Evolutionary conservation across 1,284 basidiomycete species (phyloP).

Genomic region (Trichosporon sp.): DNA sequence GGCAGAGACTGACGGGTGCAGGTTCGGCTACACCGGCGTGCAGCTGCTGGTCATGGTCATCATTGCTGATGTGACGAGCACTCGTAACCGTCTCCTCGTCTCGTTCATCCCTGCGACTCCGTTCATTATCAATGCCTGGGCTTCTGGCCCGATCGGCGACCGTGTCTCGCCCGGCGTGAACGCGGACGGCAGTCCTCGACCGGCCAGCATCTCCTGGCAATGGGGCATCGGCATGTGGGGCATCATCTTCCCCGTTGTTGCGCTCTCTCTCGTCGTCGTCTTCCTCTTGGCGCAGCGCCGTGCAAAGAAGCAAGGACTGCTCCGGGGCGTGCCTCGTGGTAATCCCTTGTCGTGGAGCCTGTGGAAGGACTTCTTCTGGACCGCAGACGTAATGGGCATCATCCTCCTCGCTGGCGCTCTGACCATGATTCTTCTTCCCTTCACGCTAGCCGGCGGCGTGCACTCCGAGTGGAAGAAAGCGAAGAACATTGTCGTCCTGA

Average conservation of each 20-base stretch:
- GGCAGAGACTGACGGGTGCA: neutral
- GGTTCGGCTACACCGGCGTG: neutral
- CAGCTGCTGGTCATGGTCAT: slow-evolving; percentile 43
- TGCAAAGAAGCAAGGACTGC: slow-evolving; percentile 19
- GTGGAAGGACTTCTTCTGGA: slow-evolving; percentile 46
- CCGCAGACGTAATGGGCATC: slow-evolving; percentile 45
- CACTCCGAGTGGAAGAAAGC: slow-evolving; percentile 33
- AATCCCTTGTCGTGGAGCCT: slow-evolving; percentile 18
- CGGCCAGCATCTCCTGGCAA: slow-evolving; percentile 38
- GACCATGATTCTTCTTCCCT: slow-evolving; percentile 39
- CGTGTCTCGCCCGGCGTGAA: neutral
- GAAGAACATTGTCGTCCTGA: slow-evolving; percentile 44
- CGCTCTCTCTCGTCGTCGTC: slow-evolving; percentile 39
- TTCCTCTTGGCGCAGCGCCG: slow-evolving; percentile 37
- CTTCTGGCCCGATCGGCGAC: slow-evolving; percentile 17
- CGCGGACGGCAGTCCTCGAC: neutral
- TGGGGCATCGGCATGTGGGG: slow-evolving; percentile 50
- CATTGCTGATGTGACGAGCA: slow-evolving; percentile 48
- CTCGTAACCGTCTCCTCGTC: slow-evolving; percentile 48
- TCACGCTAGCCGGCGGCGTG: slow-evolving; percentile 43
- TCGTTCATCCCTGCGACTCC: slow-evolving; percentile 49
- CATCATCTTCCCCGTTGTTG: slow-evolving; percentile 47
- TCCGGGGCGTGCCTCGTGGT: slow-evolving; percentile 34
- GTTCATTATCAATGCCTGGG: slow-evolving; percentile 36
- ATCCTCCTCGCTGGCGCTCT: slow-evolving; percentile 31